Evolutionary conservation across 768 basidiomycete genomes (phyloP), one percentile per base, ranked within the genome.

Genomic region (Antrodiella citrinella): DNA sequence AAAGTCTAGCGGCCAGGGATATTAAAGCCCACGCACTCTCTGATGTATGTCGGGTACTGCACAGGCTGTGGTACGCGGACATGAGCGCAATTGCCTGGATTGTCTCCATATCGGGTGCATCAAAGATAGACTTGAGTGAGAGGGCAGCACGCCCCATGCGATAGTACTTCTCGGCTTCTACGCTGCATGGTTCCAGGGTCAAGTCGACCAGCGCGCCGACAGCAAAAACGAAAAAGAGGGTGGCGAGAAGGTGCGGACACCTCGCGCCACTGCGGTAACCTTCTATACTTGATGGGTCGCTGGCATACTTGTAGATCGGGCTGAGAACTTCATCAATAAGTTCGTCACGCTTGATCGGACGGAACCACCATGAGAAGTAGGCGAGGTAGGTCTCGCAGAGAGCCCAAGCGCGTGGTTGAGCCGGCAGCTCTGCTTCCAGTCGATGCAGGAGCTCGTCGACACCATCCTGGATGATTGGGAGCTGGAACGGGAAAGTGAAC

Each of bases 361-460:
- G 74, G 59, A 81, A 82, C 30, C 76, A 65, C 79, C 81, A 86
- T 7, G 81, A 46, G 21, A 58, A 59, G 35, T 84, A 80, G 52
- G 81, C 81, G 59, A 84, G 60, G 56, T 83, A 89, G 2, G 82
- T 79, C 63, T 87, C 84, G 51, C 77, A 81, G 13, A 87, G 72
- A 7, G 78, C 64, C 68, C 77, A 78, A 13, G 84, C 84, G 1
- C 71, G 71, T 2, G 72, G 71, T 25, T 67, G 67, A 1, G 71
- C 53, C 0, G 81, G 80, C 1, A 82, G 66, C 41, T 58, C 56
- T 11, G 56, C 44, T 39, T 64, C 60, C 7, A 64, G 53, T 42
- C 51, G 49, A 47, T 55, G 56, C 19, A 68, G 52, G 30, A 63
- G 53, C 0, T 47, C 45, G 30, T 63, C 56, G 4, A 47, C 51